Percentiles rank a stretch among this genome's conserved stretches.
phyloP scores from a whole-genome alignment of 306 rosid species.

The Sicyos baderoa region DNA sequence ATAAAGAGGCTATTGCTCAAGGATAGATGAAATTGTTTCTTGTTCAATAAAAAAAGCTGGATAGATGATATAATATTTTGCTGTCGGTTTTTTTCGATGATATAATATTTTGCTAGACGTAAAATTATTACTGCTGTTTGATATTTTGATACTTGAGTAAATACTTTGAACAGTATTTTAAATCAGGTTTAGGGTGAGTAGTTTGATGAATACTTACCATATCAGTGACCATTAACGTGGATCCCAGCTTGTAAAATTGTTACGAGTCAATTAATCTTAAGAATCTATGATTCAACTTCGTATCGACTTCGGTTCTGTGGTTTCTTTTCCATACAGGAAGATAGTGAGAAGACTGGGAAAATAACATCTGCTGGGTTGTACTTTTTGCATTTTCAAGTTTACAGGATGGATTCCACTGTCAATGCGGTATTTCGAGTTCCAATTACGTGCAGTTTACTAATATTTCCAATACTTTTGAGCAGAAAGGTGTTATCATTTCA shows the following conservation, averaged over 20 bases:
- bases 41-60: no score
- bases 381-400: slow-evolving; percentile 96
- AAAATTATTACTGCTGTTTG: neutral
- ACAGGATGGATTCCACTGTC: slow-evolving; percentile 98
- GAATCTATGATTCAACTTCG: slow-evolving; percentile 4
- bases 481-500: neutral
- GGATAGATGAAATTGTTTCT: neutral
- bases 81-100: neutral
- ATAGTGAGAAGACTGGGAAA: slow-evolving; percentile 88
- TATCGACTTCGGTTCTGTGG: slow-evolving; percentile 19
- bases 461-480: neutral
- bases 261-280: neutral
- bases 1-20: no score
- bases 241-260: no score
- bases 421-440: slow-evolving; percentile 40
- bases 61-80: neutral
- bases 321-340: slow-evolving; percentile 56
- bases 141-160: neutral
- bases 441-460: neutral
- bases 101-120: neutral
- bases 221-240: no score
- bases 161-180: neutral
- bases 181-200: no score
- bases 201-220: no score
- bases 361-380: slow-evolving; percentile 94